Base-by-base conservation (phyloP, 441 rosid genomes). In the Flueggea neowawraea region DNA sequence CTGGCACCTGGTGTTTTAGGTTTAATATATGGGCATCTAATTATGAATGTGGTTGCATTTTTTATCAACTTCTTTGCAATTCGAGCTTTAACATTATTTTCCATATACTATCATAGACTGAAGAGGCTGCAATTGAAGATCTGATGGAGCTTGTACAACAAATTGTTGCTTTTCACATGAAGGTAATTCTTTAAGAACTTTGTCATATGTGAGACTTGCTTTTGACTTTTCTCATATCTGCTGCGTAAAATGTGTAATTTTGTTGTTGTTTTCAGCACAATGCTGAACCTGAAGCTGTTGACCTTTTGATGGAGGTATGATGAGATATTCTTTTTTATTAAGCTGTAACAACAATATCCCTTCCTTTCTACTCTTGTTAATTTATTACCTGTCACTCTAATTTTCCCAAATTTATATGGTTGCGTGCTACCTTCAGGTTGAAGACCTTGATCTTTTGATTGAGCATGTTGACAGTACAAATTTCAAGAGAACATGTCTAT, bases 201-300 rank as follows among this genome's bases (percentile, higher is more conserved):
- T 6, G 45, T 43, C 3, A 1, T 43, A 11, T 43, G 45, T 43
- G 12, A 43, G 45, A 52, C 28, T 13, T 8, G 6, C 12, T 15
- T 28, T 52, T 16, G 12, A 15, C 22, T 52, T 52, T n/a, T 52
- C 11, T 52, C 16, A 52, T 28, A 52, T 52, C 16, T 60, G 9
- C 54, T 61, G 47, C n/a, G 45, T 52, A 53, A 54, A 5, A 39
- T 54, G 55, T 62, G 14, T 60, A 33, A 57, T 17, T 39, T 32
- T 58, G 39, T 45, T 68, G 7, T 54, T 65, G n/a, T 55, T 54
- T 73, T 74, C 85, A 95, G 99, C 98, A 91, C 75, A 95, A 95
- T 79, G 98, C 99, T 55, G 99, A 95, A 82, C 94, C 99, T 14
- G 99, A 95, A 80, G 99, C 98, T 65, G 95, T 95, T 75, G 98